phyloP scores from a whole-genome alignment of 805 yeast species.

The Kluyveromyces aestuarii region DNA sequence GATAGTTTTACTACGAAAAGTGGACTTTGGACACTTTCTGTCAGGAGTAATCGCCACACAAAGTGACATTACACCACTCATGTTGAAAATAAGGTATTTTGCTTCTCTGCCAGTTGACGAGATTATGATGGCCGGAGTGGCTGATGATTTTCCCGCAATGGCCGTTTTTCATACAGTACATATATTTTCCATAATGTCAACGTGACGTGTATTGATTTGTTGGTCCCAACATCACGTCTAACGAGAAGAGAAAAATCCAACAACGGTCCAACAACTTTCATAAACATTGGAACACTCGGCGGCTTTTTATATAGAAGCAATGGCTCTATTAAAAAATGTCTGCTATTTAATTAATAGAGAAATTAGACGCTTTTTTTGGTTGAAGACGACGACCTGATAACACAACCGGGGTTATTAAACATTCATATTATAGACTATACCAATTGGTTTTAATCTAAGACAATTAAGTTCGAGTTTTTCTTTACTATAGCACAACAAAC shows the following conservation, averaged over 20 bases:
- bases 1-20: too few relatives aligned
- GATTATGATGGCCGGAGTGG: not conserved
- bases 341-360: too few relatives aligned
- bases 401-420: not conserved
- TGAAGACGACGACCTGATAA: not conserved
- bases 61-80: not conserved
- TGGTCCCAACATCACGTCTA: not conserved
- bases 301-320: slow-evolving; percentile 3
- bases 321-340: not conserved
- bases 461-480: not conserved
- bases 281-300: slow-evolving; percentile 1
- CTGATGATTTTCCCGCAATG: not conserved
- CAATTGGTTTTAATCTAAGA: not conserved
- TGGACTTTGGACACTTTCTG: too few relatives aligned
- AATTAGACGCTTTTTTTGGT: not conserved
- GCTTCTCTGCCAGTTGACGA: not conserved
- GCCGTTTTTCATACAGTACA: not conserved
- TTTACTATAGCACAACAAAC: not conserved
- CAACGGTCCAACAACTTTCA: slow-evolving; percentile 3
- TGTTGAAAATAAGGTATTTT: not conserved
- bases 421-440: not conserved
- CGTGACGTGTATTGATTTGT: slow-evolving; percentile 3
- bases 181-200: not conserved
- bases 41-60: too few relatives aligned
- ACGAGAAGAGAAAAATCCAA: slow-evolving; percentile 1